Base-by-base conservation (phyloP, 2,329 filamentous ascomycete species). In the Malbranchea zuffiana region DNA sequence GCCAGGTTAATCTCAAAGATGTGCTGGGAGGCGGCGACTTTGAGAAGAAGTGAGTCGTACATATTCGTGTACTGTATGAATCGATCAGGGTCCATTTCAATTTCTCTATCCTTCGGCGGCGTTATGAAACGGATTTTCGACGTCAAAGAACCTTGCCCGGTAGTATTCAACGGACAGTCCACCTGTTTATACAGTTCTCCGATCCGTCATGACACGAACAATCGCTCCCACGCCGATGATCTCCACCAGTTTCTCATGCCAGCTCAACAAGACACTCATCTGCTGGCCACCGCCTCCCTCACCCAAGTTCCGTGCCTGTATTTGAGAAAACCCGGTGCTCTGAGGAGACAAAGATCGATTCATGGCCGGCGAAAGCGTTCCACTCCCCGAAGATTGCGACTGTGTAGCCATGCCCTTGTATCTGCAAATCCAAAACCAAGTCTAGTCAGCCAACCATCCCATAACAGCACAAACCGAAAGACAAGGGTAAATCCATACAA, bases 231-330 rank as follows among this genome's bases (percentile, higher is more conserved):
- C 70, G 16, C 90, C 90, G 24, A 86, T 84, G 53, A 95, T 78
- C 54, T 98, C 90, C 3, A 96, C 85, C 44, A 95, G 74, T 73
- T 95, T 98, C 69, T 98, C 90, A 58, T 98, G 90, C 90, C 90
- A 98, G 63, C 86, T 95, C 48, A 98, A 68, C 56, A 98, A 61
- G 35, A 98, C 90, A 56, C 90, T 96, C 90, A 96, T 96, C 37
- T 80, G 82, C 40, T 86, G 80, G 23, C 84, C 82, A 44, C 84
- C 79, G 31, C 83, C 81, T 41, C 77, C 75, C 29, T 71, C 74
- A 37, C 71, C 71, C 43, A 73, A 63, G 48, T 67, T 63, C 35
- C 74, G 63, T 33, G 61, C 54, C 49, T 71, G 68, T 43, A 88
- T 74, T 63, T 95, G 88, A 53, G 82, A 87, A 66, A 95, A 95